Evolutionary conservation across 345 rosid genomes (phyloP).

Genomic region (Schrenkiella parvula): DNA sequence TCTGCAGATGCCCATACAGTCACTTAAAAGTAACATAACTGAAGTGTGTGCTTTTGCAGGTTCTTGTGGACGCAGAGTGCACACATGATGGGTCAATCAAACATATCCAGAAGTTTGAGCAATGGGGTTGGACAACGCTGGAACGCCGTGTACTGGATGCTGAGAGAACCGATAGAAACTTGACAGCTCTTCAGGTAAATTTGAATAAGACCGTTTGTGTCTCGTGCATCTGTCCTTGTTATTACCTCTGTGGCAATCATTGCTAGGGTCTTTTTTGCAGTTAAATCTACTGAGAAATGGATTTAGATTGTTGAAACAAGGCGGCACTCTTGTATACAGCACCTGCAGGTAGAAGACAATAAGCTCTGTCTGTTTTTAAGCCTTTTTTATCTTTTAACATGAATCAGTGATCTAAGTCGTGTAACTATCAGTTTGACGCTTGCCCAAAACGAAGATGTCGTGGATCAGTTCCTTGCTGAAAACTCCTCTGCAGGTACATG

Average conservation of each 20-base stretch:
- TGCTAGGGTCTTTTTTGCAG: slow-evolving; percentile 36
- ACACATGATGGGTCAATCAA: slow-evolving; percentile 94
- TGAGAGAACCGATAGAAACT: slow-evolving; percentile 60
- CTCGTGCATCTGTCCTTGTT: background rate
- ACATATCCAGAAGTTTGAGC: slow-evolving; percentile 89
- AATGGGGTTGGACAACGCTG: slow-evolving; percentile 94
- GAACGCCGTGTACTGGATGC: slow-evolving; percentile 82
- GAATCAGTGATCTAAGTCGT: slow-evolving; percentile 1
- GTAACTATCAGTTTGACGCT: slow-evolving; percentile 61
- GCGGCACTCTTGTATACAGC: slow-evolving; percentile 84
- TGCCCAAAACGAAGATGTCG: slow-evolving; percentile 90
- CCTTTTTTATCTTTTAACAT: background rate
- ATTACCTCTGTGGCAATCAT: background rate
- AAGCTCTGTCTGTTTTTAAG: background rate
- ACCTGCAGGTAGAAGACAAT: slow-evolving; percentile 70
- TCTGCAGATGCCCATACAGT: background rate
- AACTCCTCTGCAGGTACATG: slow-evolving; percentile 62
- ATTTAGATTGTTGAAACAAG: slow-evolving; percentile 68
- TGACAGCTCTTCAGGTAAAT: slow-evolving; percentile 74
- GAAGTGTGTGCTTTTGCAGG: slow-evolving; percentile 40
- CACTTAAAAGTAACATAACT: background rate
- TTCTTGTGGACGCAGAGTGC: slow-evolving; percentile 98
- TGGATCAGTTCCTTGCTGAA: slow-evolving; percentile 63
- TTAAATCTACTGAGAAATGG: slow-evolving; percentile 81
- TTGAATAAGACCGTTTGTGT: background rate